Percentiles rank a stretch among this genome's conserved stretches.
phyloP scores from a whole-genome alignment of 2,329 filamentous ascomycete genomes.

The Sporothrix euskadiensis region DNA sequence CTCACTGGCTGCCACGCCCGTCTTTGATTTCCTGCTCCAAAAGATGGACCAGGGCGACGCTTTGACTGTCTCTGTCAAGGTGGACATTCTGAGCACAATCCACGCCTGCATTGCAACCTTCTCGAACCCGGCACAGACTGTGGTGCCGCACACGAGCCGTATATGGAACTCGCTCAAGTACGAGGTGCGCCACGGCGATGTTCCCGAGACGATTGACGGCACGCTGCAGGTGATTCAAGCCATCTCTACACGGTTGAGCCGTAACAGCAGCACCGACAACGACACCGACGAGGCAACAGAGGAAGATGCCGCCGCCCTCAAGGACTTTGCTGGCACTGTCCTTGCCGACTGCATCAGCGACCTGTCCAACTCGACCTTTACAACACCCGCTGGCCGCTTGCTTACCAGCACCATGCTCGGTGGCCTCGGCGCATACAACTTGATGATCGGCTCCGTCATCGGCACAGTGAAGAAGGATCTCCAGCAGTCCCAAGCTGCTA shows the following conservation, averaged over 20 bases:
- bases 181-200: constrained; percentile 62
- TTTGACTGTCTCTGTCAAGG: constrained; percentile 59
- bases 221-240: constrained; percentile 57
- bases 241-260: constrained; percentile 47
- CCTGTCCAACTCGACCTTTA: constrained; percentile 54
- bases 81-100: constrained; percentile 59
- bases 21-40: constrained; percentile 56
- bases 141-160: constrained; percentile 52
- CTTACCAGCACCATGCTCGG: constrained; percentile 54
- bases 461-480: constrained; percentile 53
- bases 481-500: constrained; percentile 51
- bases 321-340: constrained; percentile 39
- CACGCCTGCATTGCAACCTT: constrained; percentile 56
- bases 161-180: constrained; percentile 64
- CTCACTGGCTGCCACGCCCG: constrained; percentile 46
- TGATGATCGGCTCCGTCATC: constrained; percentile 50
- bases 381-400: constrained; percentile 54
- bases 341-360: constrained; percentile 57
- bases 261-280: neutral
- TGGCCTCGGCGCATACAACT: constrained; percentile 50
- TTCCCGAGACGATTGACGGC: constrained; percentile 57
- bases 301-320: constrained; percentile 38
- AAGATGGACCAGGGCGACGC: constrained; percentile 62
- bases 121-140: constrained; percentile 47
- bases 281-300: neutral